Conservation (phyloP, 129 eudicot species). For the Artemisia argyi region DNA sequence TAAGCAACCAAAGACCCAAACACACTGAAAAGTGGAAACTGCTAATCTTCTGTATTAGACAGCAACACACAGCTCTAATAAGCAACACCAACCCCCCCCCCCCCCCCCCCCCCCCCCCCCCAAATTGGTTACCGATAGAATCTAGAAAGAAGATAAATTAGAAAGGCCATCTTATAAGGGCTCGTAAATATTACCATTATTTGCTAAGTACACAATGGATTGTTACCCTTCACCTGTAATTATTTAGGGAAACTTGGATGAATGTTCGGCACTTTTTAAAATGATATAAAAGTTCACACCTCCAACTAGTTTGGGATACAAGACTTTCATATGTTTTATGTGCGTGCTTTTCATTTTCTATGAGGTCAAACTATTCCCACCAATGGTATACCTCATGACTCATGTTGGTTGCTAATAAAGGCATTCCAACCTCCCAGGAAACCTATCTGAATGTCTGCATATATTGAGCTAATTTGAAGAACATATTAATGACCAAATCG, state of each 20-base stretch:
- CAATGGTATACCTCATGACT: not conserved
- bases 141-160: not conserved
- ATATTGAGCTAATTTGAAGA: not conserved
- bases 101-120: too few relatives aligned
- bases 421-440: slow-evolving; percentile 2
- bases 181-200: too few relatives aligned
- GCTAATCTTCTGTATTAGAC: too few relatives aligned
- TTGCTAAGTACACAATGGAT: not conserved
- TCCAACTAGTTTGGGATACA: not conserved
- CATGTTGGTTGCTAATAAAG: not conserved
- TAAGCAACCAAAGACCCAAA: too few relatives aligned
- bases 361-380: not conserved
- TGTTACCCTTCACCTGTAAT: not conserved
- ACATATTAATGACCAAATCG: not conserved
- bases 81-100: not conserved
- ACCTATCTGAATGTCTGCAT: not conserved
- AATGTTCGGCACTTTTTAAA: not conserved
- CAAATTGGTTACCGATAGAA: not conserved
- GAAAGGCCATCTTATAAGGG: not conserved
- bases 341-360: slow-evolving; percentile 3
- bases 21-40: too few relatives aligned
- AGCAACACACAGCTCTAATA: too few relatives aligned
- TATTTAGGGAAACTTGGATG: not conserved
- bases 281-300: not conserved
- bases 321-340: not conserved